Base-by-base conservation (phyloP, 2,329 filamentous ascomycete genomes). In the Kalaharituber pfeilii region DNA sequence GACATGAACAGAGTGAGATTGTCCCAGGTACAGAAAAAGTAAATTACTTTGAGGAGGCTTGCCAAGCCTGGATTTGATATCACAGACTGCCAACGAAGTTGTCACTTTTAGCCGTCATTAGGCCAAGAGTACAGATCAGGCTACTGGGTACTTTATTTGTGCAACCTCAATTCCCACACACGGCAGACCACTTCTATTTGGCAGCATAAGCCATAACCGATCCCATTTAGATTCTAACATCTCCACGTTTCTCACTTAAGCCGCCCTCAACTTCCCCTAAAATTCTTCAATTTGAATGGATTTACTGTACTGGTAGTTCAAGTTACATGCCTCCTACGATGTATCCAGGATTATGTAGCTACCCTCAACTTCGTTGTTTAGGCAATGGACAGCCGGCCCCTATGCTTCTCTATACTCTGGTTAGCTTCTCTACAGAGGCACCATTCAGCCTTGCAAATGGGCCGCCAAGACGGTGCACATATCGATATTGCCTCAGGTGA, bases 351-450 rank as follows among this genome's bases (percentile, higher is more conserved):
- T 51, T 18, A 22, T 20, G 15, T 27, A 53, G 68, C 68, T n/a
- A 71, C 72, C 66, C 72, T 75, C 49, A 69, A 75, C 56, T 75
- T n/a, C n/a, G n/a, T n/a, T n/a, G n/a, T n/a, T n/a, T 75, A 70
- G 58, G 91, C 88, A 54, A 95, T 95, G 85, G 89, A 87, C 33
- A 79, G 91, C 91, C 91, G 27, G 87, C 85, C 64, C 75, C 98
- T 67, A 98, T 98, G 91, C 85, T 98, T 27, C n/a, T n/a, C n/a
- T n/a, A n/a, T n/a, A n/a, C n/a, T n/a, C n/a, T n/a, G n/a, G n/a
- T n/a, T n/a, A n/a, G n/a, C n/a, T n/a, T n/a, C n/a, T n/a, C n/a
- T 98, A 98, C 66, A 91, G 91, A 62, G 91, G 91, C 50, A 87
- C 85, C 42, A 98, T 96, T 68, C 81, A 84, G 67, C 86, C 91